Evolutionary conservation across 345 rosid genomes (phyloP), one percentile per base, ranked within the genome.

Genomic region (Salix arbutifolia): DNA sequence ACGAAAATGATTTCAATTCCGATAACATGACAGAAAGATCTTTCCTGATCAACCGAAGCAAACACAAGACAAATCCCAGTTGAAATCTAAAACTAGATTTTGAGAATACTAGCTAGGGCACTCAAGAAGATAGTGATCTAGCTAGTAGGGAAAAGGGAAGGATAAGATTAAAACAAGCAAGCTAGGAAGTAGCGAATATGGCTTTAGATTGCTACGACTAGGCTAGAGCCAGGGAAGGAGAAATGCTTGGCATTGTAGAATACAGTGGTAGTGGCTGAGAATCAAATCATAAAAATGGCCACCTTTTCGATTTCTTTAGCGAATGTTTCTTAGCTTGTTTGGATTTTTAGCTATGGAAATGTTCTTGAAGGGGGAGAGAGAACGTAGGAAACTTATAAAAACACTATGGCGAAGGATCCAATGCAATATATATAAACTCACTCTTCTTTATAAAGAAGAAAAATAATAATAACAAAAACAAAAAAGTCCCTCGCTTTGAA

Each of bases 331-430:
- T 69, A 69, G 73, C 50, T 84, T 77, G 50, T 46, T 83, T 83
- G 87, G 80, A 79, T 38, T 84, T 10, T 73, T 87, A 81, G 78
- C 70, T 75, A 40, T 40, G 64, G 76, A 68, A 87, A 73, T 74
- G 67, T 65, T 70, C 52, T 73, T 30, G 65, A 76, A 61, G 67
- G 77, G 72, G 60, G 38, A 71, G 77, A 69, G 52, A 66, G 80
- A 56, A 81, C 56, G 76, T 42, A 62, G 76, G 42, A 46, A 70
- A 70, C 72, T 77, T 79, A 25, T 28, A 64, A 75, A 74, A 78
- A 79, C 82, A 83, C 85, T 81, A 83, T 75, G 91, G 91, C 79
- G 98, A 85, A 86, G 98, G 98, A 93, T 91, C 98, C 98, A 74
- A 93, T 84, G 94, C 89, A 83, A 60, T 66, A 81, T 69, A 79